Percentiles rank a stretch among this genome's conserved stretches.
These are phyloP conservation scores for Lantana camara DNA, from an alignment of 257 asterid genomes.

Conservation along the genomic window DNA sequence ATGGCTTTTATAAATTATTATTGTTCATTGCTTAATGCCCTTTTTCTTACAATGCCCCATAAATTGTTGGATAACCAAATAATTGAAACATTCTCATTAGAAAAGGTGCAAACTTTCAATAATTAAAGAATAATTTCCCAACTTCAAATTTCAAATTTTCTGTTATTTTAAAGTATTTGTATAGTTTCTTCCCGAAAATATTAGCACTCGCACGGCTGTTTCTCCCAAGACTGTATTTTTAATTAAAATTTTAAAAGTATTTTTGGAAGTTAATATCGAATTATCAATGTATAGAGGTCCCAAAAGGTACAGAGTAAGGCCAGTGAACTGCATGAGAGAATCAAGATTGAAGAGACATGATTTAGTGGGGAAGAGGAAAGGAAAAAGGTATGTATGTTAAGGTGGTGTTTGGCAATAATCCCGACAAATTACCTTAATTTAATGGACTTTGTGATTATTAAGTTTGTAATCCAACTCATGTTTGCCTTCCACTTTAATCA, in stretches of 20 bases:
- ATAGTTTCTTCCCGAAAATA: no score
- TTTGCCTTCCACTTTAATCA: conserved; percentile 42
- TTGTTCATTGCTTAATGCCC: neutral
- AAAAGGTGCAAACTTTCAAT: neutral
- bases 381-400: neutral
- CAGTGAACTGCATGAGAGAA: conserved; percentile 19
- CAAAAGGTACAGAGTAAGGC: neutral
- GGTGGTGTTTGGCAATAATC: conserved; percentile 34
- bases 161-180: no score
- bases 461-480: conserved; percentile 34
- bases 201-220: no score
- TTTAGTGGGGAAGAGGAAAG: neutral
- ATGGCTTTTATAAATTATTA: neutral
- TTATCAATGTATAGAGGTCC: neutral
- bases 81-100: conserved; percentile 2
- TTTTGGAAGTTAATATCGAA: neutral
- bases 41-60: neutral
- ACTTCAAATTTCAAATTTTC: no score
- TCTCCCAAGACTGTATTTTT: no score
- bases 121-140: neutral
- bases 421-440: conserved; percentile 38
- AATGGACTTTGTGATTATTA: conserved; percentile 27
- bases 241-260: neutral
- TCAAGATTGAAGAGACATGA: no score
- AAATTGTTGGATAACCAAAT: conserved; percentile 3